Evolutionary conservation across 2,329 filamentous ascomycete species (phyloP).

Genomic region (Sporothrix brunneoviolacea): DNA sequence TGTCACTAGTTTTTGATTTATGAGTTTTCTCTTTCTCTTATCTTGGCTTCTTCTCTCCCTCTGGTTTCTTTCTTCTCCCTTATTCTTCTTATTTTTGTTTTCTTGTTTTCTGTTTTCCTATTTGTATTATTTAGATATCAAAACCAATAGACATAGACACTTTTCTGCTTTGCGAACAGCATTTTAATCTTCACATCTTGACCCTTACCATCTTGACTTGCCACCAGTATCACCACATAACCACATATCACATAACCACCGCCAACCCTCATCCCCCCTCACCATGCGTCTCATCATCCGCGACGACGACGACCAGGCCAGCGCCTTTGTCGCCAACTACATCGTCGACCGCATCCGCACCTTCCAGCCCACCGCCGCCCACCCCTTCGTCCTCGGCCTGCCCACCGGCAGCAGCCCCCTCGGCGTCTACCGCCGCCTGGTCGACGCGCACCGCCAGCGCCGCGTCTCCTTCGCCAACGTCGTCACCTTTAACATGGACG

Average conservation of each 20-base stretch:
- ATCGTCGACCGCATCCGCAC: constrained; percentile 65
- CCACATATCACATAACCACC: background rate
- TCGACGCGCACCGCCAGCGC: constrained; percentile 53
- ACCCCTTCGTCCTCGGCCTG: constrained; percentile 65
- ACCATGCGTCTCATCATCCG: constrained; percentile 67
- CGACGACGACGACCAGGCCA: constrained; percentile 55
- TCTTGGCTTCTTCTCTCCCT: background rate
- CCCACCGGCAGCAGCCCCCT: constrained; percentile 68
- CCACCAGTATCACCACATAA: background rate
- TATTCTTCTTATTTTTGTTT: constrained; percentile 2
- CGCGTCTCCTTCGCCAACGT: constrained; percentile 54
- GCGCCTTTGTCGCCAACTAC: constrained; percentile 65
- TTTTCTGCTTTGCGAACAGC: background rate
- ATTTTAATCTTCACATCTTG: background rate
- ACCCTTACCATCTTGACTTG: background rate
- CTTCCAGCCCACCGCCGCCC: constrained; percentile 56
- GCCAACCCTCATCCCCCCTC: too few relatives aligned
- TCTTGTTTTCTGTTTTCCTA: background rate
- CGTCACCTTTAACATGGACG: constrained; percentile 64
- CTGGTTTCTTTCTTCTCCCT: background rate
- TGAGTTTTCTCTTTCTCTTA: background rate
- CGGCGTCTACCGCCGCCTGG: constrained; percentile 61
- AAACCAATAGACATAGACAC: constrained; percentile 4
- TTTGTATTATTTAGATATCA: constrained; percentile 6
- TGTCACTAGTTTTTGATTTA: background rate